These are phyloP conservation scores for Podochytrium sp. DNA, from an alignment of 192 early-diverging fungal genomes.

Conservation along the genomic window DNA sequence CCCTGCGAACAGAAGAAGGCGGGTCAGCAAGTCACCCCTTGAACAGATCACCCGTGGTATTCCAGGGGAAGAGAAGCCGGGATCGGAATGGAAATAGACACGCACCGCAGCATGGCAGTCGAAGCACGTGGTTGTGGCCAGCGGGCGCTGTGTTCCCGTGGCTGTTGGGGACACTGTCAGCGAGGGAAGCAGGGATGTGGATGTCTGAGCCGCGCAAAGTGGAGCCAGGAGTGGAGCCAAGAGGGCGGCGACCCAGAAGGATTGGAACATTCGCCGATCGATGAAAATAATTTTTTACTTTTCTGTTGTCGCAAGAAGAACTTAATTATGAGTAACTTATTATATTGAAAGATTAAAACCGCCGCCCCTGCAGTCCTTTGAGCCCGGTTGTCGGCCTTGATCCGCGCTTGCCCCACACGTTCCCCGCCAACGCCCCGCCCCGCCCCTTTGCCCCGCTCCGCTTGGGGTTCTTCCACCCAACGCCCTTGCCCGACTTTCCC, in stretches of 20 bases:
- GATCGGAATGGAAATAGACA: neutral
- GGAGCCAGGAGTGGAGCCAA: no score
- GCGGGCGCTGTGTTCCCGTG: no score
- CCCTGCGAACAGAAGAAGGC: slow-evolving; percentile 37
- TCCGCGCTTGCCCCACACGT: slow-evolving; percentile 9
- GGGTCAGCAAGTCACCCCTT: neutral
- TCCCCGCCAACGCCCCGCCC: slow-evolving; percentile 6
- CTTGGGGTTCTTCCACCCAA: slow-evolving; percentile 30
- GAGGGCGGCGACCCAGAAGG: no score
- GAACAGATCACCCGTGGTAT: neutral
- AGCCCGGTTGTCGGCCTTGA: slow-evolving; percentile 7
- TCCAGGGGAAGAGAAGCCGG: no score
- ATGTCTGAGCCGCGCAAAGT: no score
- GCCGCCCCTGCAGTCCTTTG: neutral
- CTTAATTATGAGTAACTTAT: no score
- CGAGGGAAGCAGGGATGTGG: no score
- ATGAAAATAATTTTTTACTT: no score
- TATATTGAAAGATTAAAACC: neutral
- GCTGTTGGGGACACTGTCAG: no score
- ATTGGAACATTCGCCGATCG: no score
- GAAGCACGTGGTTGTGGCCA: slow-evolving; percentile 43
- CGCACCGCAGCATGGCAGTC: slow-evolving; percentile 38
- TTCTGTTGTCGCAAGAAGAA: no score
- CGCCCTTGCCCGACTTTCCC: slow-evolving; percentile 20
- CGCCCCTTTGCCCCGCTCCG: slow-evolving; percentile 9